Percentiles rank a stretch among this genome's conserved stretches.
Evolutionary conservation across 495 filamentous ascomycete species (phyloP).

Genomic region (Usnea hakonensis): DNA sequence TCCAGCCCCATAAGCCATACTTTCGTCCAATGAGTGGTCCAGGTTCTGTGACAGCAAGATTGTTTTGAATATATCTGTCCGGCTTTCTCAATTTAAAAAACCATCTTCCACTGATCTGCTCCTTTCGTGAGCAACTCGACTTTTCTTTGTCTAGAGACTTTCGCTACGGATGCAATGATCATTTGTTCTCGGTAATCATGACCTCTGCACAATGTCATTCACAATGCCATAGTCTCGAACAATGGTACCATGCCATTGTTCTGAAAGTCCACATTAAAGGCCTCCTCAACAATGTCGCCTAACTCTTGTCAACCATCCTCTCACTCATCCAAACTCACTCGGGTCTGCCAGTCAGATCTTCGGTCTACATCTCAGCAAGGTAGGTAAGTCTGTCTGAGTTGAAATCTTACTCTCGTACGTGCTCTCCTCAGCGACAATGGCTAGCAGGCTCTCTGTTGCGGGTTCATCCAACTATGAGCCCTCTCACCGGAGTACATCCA

Average conservation of each 20-base stretch:
- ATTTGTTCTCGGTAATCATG: background rate
- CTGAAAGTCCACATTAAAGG: background rate
- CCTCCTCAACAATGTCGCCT: background rate
- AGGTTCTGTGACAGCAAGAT: no score
- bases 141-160: background rate
- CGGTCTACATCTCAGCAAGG: background rate
- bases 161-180: background rate
- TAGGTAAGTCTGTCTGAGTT: background rate
- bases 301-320: background rate
- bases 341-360: background rate
- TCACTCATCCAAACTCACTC: background rate
- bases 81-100: background rate
- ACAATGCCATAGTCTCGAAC: background rate
- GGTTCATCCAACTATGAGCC: background rate
- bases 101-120: background rate
- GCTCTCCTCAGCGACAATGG: background rate
- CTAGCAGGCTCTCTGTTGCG: background rate
- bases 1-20: no score
- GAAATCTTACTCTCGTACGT: background rate
- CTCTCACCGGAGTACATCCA: background rate
- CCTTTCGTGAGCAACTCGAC: no score
- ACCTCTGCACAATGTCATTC: background rate
- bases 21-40: no score
- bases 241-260: background rate
- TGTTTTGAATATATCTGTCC: no score